Evolutionary conservation across 2,329 filamentous ascomycete genomes (phyloP).

Genomic region (Penicillium janthinellum): DNA sequence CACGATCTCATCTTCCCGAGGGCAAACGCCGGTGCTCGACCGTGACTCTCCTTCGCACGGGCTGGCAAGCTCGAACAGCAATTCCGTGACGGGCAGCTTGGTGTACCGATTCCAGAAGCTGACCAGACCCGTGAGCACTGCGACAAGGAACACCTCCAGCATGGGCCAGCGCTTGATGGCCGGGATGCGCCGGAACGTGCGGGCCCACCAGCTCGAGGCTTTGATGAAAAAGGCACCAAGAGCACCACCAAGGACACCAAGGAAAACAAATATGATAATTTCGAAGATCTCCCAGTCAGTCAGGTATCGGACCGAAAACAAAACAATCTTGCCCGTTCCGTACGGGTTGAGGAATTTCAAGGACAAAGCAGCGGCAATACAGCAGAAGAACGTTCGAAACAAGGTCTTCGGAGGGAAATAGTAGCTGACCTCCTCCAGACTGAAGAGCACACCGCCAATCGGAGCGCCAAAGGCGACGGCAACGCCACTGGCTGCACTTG

Average conservation of each 20-base stretch:
- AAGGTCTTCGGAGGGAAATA: slow-evolving; percentile 98
- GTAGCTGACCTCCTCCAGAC: slow-evolving; percentile 89
- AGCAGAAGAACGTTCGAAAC: slow-evolving; percentile 97
- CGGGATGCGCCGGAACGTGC: slow-evolving; percentile 78
- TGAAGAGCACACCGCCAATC: slow-evolving; percentile 86
- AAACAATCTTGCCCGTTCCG: slow-evolving; percentile 91
- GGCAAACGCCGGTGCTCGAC: slow-evolving; percentile 76
- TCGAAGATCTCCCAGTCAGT: slow-evolving; percentile 95
- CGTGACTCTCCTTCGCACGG: slow-evolving; percentile 72
- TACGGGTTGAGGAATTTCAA: slow-evolving; percentile 96
- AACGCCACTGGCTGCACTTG: slow-evolving; percentile 86
- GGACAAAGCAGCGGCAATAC: slow-evolving; percentile 84
- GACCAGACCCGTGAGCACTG: slow-evolving; percentile 76
- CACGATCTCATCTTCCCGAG: slow-evolving; percentile 74
- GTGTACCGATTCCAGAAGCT: slow-evolving; percentile 95
- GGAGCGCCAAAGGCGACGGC: slow-evolving; percentile 94
- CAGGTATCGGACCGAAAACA: slow-evolving; percentile 90
- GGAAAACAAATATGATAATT: slow-evolving; percentile 77
- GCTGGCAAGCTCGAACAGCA: slow-evolving; percentile 86
- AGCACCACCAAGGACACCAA: slow-evolving; percentile 81
- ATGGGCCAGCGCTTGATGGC: slow-evolving; percentile 81
- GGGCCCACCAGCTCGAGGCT: slow-evolving; percentile 85
- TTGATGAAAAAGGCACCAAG: slow-evolving; percentile 95
- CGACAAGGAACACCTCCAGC: slow-evolving; percentile 85
- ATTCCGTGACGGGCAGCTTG: slow-evolving; percentile 83